Percentiles rank a stretch among this genome's conserved stretches.
These are phyloP conservation scores for Myxozyma melibiosi DNA, from an alignment of 805 yeast genomes.

Conservation along the genomic window DNA sequence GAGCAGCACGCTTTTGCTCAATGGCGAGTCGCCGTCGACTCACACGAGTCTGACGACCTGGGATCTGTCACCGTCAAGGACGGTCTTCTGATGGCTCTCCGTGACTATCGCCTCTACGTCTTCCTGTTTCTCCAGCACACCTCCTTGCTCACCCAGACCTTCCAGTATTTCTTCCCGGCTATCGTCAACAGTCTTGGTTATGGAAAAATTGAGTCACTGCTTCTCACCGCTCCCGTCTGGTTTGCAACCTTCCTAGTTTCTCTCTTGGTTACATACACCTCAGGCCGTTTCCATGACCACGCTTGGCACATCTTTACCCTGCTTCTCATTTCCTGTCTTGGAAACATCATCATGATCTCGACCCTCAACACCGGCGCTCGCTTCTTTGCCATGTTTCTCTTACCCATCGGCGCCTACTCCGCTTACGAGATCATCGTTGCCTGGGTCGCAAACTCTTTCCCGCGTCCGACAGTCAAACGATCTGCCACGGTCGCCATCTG, in stretches of 20 bases:
- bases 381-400: conserved; percentile 28
- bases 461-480: conserved; percentile 29
- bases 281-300: conserved; percentile 27
- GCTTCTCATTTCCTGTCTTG: conserved; percentile 10
- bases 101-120: conserved; percentile 30
- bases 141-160: conserved; percentile 29
- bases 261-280: conserved; percentile 40
- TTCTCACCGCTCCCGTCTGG: conserved; percentile 65
- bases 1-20: conserved; percentile 35
- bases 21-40: conserved; percentile 33
- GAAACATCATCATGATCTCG: conserved; percentile 21
- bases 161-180: conserved; percentile 61
- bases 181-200: conserved; percentile 58
- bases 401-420: conserved; percentile 25
- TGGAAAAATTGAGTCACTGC: conserved; percentile 51
- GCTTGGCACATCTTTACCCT: conserved; percentile 18
- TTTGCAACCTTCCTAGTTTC: conserved; percentile 55
- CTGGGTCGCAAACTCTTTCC: conserved; percentile 28
- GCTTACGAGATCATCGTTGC: conserved; percentile 27
- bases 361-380: conserved; percentile 19
- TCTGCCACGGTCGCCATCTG: conserved; percentile 24
- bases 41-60: conserved; percentile 23
- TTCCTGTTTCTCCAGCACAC: conserved; percentile 27
- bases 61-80: conserved; percentile 22
- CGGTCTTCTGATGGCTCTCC: conserved; percentile 20